A percentile compares a stretch with the other conserved stretches of the same genome.
phyloP scores from a whole-genome alignment of 1,139 yeast species.

The Spathaspora sp. region DNA sequence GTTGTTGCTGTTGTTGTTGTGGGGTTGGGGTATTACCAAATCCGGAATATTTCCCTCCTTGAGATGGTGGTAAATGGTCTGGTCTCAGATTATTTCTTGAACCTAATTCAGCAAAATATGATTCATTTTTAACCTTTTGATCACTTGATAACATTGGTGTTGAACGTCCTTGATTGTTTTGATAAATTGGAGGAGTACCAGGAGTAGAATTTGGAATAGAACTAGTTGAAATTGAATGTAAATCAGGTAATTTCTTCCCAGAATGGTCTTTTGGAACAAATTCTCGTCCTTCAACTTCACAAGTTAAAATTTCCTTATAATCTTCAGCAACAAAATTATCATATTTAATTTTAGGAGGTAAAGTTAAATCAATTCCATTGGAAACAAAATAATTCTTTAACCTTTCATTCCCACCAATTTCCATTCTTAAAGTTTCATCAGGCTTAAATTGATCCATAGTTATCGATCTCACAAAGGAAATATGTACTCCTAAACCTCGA shows the following conservation, averaged over 20 bases:
- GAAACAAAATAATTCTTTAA: constrained; percentile 65
- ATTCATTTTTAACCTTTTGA: constrained; percentile 68
- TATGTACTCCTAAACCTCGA: constrained; percentile 94
- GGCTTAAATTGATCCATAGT: constrained; percentile 98
- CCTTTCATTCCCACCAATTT: constrained; percentile 86
- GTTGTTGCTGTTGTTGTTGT: constrained; percentile 15
- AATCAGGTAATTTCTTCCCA: constrained; percentile 45
- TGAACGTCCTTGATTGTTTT: constrained; percentile 3
- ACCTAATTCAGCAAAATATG: constrained; percentile 80
- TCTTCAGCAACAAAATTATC: constrained; percentile 92
- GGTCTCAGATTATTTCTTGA: constrained; percentile 71
- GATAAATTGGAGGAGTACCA: background rate
- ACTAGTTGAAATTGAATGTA: constrained; percentile 16
- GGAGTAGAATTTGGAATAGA: constrained; percentile 20
- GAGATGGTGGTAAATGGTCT: constrained; percentile 81
- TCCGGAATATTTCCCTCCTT: constrained; percentile 91
- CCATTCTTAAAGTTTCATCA: constrained; percentile 88
- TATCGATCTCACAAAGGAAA: constrained; percentile 92
- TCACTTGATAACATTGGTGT: constrained; percentile 33
- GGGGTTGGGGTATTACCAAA: constrained; percentile 80
- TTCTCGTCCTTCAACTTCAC: constrained; percentile 70
- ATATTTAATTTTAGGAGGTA: constrained; percentile 74
- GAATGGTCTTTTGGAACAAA: constrained; percentile 68
- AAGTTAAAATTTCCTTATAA: constrained; percentile 77
- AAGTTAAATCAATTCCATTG: constrained; percentile 68